Evolutionary conservation across 164 flowering plant genomes (phyloP), one percentile per base, ranked within the genome.

Genomic region (Magnolia officinalis): DNA sequence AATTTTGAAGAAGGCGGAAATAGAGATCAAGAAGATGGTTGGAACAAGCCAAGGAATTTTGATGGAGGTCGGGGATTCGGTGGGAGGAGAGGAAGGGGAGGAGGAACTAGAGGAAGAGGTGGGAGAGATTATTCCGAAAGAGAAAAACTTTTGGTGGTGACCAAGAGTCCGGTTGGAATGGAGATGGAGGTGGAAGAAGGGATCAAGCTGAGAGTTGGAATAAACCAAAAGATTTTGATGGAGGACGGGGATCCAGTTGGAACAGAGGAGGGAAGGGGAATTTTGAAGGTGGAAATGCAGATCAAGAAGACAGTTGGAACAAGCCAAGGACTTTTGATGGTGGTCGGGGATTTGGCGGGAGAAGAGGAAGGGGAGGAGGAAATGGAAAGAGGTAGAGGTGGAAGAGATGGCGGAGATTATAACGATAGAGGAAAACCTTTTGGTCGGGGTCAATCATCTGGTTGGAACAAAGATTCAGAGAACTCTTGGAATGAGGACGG

Each of bases 51-150:
- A 45, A 85, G 76, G 16, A 6, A 77, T 67, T 83, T 79, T 79
- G 88, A 80, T 24, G 82, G 85, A 31, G 84, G 78, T 23, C 78
- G 77, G 72, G 87, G 84, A 50, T 80, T 79, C n/a, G 84, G 85
- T 63, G 85, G 86, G 59, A 75, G 84, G 75, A 70, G 85, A 59
- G 79, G 82, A 11, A 65, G 74, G 74, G 86, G 86, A n/a, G 18
- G 61, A 13, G 37, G 65, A 78, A 61, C 63, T 79, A 69, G 65
- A 64, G 45, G 72, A 16, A 65, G 21, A 70, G 50, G 52, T 73
- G 65, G 79, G 26, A 65, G 64, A 13, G 75, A 59, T 29, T 26
- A 76, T 63, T 72, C 77, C 77, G 79, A 77, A 69, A 76, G 74
- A 69, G 71, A 74, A 45, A 85, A 78, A 19, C 2, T 67, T 83